Percentiles rank a stretch among this genome's conserved stretches.
These are phyloP conservation scores for Floccularia luteovirens DNA, from an alignment of 768 basidiomycete species.

Conservation along the genomic window DNA sequence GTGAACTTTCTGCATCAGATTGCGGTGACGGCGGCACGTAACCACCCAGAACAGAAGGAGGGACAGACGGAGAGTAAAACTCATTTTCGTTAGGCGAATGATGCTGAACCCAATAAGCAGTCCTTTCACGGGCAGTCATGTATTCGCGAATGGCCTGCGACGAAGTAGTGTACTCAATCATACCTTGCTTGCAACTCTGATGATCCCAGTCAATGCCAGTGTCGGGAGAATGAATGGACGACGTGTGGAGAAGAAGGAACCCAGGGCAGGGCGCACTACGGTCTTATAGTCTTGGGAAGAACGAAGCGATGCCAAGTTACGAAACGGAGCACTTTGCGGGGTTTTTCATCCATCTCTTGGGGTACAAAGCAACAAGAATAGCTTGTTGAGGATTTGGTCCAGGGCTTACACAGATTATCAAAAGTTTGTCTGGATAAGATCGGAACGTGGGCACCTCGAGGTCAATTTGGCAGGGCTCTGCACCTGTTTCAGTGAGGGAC, in stretches of 20 bases:
- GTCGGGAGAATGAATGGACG: background rate
- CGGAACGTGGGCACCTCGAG: slow-evolving; percentile 44
- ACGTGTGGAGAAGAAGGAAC: slow-evolving; percentile 16
- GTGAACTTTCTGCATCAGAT: slow-evolving; percentile 41
- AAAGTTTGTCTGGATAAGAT: slow-evolving; percentile 27
- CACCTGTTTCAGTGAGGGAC: background rate
- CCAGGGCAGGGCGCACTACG: slow-evolving; percentile 16
- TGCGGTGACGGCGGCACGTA: slow-evolving; percentile 30
- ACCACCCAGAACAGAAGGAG: slow-evolving; percentile 44
- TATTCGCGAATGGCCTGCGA: slow-evolving; percentile 53
- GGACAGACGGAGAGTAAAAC: slow-evolving; percentile 51
- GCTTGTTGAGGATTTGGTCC: slow-evolving; percentile 20
- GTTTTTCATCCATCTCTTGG: slow-evolving; percentile 14
- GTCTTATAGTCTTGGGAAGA: slow-evolving; percentile 26
- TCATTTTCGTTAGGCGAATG: slow-evolving; percentile 28
- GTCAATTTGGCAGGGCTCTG: slow-evolving; percentile 11
- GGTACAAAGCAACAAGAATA: slow-evolving; percentile 14
- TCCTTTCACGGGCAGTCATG: slow-evolving; percentile 53
- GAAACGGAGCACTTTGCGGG: slow-evolving; percentile 22
- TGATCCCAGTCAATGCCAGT: slow-evolving; percentile 8
- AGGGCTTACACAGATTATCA: slow-evolving; percentile 25
- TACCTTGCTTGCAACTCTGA: slow-evolving; percentile 16
- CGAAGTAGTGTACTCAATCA: slow-evolving; percentile 61
- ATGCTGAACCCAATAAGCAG: slow-evolving; percentile 52
- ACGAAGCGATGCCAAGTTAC: slow-evolving; percentile 16